Evolutionary conservation across 2,329 filamentous ascomycete genomes (phyloP).

Genomic region (Aspergillus sp.): DNA sequence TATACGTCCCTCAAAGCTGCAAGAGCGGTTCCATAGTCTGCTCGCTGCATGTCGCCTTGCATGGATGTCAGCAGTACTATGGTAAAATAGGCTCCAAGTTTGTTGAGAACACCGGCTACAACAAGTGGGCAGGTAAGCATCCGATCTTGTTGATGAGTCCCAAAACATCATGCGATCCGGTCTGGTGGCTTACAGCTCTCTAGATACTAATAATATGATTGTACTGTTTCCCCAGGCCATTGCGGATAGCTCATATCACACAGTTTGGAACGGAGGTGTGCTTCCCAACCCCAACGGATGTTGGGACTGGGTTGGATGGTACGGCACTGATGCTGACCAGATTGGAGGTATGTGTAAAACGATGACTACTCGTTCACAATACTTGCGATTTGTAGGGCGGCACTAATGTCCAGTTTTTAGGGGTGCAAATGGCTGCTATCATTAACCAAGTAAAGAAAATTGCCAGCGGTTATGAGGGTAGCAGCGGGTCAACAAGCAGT

Average conservation of each 20-base stretch:
- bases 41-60: slow-evolving; percentile 23
- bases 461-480: slow-evolving; percentile 11
- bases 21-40: slow-evolving; percentile 14
- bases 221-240: slow-evolving; percentile 19
- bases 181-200: neutral
- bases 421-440: slow-evolving; percentile 25
- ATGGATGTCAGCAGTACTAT: slow-evolving; percentile 23
- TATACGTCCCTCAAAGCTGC: slow-evolving; percentile 22
- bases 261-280: slow-evolving; percentile 17
- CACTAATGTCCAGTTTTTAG: neutral
- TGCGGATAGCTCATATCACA: slow-evolving; percentile 15
- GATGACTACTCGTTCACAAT: no score
- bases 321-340: slow-evolving; percentile 22
- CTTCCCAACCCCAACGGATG: slow-evolving; percentile 21
- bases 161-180: no score
- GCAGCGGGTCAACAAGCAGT: no score
- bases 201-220: slow-evolving; percentile 21
- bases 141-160: neutral
- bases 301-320: slow-evolving; percentile 25
- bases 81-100: slow-evolving; percentile 17
- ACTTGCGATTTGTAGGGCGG: neutral
- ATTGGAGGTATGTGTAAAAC: slow-evolving; percentile 3
- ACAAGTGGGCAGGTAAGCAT: slow-evolving; percentile 18
- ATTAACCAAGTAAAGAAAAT: slow-evolving; percentile 23
- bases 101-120: slow-evolving; percentile 24